Percentiles rank a stretch among this genome's conserved stretches.
phyloP scores from a whole-genome alignment of 2,329 filamentous ascomycete species.

The Knufia fluminis region DNA sequence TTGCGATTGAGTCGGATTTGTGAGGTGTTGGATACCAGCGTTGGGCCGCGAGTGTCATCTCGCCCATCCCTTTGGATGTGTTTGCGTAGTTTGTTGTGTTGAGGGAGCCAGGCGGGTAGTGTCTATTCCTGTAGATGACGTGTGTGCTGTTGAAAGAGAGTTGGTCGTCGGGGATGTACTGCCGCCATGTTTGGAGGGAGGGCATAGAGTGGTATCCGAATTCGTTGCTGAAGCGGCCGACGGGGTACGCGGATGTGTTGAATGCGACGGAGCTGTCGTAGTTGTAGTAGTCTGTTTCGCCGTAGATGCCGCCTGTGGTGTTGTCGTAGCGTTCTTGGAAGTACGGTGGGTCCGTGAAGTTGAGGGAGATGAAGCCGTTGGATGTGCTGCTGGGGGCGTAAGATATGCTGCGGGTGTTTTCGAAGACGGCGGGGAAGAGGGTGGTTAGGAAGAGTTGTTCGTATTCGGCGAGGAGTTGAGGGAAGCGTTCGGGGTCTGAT shows the following conservation, averaged over 20 bases:
- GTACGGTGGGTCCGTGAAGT: constrained; percentile 44
- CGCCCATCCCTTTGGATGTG: constrained; percentile 34
- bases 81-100: constrained; percentile 40
- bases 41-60: constrained; percentile 51
- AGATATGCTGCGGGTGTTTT: constrained; percentile 50
- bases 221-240: constrained; percentile 54
- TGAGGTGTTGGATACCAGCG: constrained; percentile 49
- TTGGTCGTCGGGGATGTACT: constrained; percentile 43
- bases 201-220: constrained; percentile 58
- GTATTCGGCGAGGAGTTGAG: constrained; percentile 43
- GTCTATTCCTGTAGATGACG: constrained; percentile 50
- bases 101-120: constrained; percentile 45
- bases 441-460: constrained; percentile 49
- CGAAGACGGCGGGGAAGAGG: constrained; percentile 48
- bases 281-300: constrained; percentile 54
- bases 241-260: constrained; percentile 46
- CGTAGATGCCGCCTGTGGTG: constrained; percentile 44
- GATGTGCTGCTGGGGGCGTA: constrained; percentile 53
- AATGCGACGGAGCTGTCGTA: constrained; percentile 47
- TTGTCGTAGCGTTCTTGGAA: constrained; percentile 51
- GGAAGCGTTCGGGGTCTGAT: constrained; percentile 34
- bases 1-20: constrained; percentile 44
- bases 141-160: constrained; percentile 50
- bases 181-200: constrained; percentile 48
- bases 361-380: constrained; percentile 48